These are phyloP conservation scores for Trichosporon sp. DNA, from an alignment of 1,284 basidiomycete genomes.

Conservation along the genomic window DNA sequence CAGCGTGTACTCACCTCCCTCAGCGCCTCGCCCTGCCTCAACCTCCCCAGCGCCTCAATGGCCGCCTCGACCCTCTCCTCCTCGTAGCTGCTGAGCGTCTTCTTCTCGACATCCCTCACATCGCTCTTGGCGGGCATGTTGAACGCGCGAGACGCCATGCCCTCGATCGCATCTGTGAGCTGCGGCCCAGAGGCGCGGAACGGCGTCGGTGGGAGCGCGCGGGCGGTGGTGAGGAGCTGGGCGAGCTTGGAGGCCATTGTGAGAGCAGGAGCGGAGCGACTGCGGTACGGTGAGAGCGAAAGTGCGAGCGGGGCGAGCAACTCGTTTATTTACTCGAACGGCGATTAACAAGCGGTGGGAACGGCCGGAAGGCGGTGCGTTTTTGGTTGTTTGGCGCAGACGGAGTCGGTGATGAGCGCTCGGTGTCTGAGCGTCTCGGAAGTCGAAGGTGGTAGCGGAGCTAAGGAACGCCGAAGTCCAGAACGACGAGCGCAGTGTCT, in stretches of 20 bases:
- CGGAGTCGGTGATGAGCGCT: no score
- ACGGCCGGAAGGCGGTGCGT: neutral
- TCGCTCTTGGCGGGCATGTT: slow-evolving; percentile 13
- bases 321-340: no score
- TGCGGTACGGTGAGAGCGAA: neutral
- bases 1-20: slow-evolving; percentile 25
- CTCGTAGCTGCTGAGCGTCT: slow-evolving; percentile 11
- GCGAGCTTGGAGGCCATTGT: slow-evolving; percentile 5
- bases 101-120: slow-evolving; percentile 10
- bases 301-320: neutral
- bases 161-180: slow-evolving; percentile 34
- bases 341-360: no score
- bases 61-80: slow-evolving; percentile 19
- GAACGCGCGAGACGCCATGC: slow-evolving; percentile 28
- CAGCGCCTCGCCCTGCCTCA: slow-evolving; percentile 23
- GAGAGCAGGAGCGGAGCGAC: neutral
- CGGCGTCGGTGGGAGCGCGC: slow-evolving; percentile 35
- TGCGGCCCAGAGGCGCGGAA: slow-evolving; percentile 36
- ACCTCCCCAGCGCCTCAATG: slow-evolving; percentile 20
- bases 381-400: no score
- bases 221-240: slow-evolving; percentile 26
- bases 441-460: no score
- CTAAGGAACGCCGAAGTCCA: neutral
- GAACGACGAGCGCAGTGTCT: neutral
- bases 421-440: no score